Evolutionary conservation across 495 filamentous ascomycete species (phyloP).

Genomic region (Cudoniella acicularis): DNA sequence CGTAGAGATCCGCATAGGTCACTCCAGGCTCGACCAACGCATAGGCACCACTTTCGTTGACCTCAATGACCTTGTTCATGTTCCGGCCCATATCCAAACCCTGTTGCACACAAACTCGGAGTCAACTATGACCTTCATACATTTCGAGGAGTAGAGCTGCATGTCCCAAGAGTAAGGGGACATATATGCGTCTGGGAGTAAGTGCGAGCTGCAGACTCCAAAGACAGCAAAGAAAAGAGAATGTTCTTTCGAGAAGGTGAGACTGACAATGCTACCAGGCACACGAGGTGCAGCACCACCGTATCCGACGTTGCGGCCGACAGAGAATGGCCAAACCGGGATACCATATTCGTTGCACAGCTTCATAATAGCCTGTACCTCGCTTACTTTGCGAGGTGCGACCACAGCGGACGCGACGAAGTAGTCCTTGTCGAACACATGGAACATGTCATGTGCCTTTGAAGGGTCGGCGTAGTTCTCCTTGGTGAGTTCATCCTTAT

Average conservation of each 20-base stretch:
- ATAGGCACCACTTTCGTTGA: slow-evolving; percentile 47
- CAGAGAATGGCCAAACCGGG: slow-evolving; percentile 51
- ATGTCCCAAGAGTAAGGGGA: background rate
- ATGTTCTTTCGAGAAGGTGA: background rate
- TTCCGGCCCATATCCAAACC: slow-evolving; percentile 36
- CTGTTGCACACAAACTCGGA: slow-evolving; percentile 45
- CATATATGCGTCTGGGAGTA: background rate
- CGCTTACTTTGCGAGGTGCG: slow-evolving; percentile 16
- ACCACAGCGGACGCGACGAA: slow-evolving; percentile 15
- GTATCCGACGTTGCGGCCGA: slow-evolving; percentile 52
- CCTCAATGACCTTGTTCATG: slow-evolving; percentile 50
- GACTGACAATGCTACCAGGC: slow-evolving; percentile 32
- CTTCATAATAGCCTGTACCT: slow-evolving; percentile 44
- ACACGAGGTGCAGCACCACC: slow-evolving; percentile 53
- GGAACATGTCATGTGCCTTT: slow-evolving; percentile 22
- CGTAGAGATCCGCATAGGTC: slow-evolving; percentile 32
- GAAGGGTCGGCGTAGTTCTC: slow-evolving; percentile 19
- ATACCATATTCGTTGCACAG: slow-evolving; percentile 45
- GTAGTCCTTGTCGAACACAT: slow-evolving; percentile 28
- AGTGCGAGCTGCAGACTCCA: background rate
- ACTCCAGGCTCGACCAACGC: slow-evolving; percentile 56
- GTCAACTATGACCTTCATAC: background rate
- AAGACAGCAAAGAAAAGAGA: background rate
- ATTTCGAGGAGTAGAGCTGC: background rate
- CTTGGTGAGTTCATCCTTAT: slow-evolving; percentile 7